Evolutionary conservation across 192 early-diverging fungal genomes (phyloP), one percentile per base, ranked within the genome.

Genomic region (Coemansia sp.): DNA sequence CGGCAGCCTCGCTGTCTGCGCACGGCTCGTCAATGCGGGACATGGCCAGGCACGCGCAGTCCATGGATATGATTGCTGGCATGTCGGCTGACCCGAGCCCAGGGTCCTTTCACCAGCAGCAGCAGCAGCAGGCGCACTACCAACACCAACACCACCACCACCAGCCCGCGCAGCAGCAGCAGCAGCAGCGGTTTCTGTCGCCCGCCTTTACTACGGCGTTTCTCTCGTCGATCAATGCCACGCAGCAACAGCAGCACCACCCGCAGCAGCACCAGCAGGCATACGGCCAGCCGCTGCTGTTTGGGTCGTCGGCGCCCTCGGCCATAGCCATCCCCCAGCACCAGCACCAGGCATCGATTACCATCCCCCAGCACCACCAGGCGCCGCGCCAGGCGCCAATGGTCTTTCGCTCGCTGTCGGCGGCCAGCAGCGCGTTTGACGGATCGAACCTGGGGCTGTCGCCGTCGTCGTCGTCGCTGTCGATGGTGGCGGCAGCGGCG

Each of bases 381-480:
- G 59, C 37, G 38, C 53, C 32, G 10, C 61, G 43, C n/a, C 64
- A 57, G 43, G 58, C 70, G 24, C 67, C 76, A 0, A 59, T 78
- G 43, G 40, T 46, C 5, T 69, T 79, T 47, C 76, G 71, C 27
- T 69, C 70, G 36, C 59, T 79, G 45, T 73, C 76, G 4, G 35
- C 60, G 3, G 24, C 62, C 24, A 72, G 65, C 66, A 57, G 59
- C 29, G 45, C 47, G 29, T 70, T 74, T 49, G 67, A 73, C 32
- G 29, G 42, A 7, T 67, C 65, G 12, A 54, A 27, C 51, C 60
- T 17, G 65, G 68, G 31, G 32, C 40, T 32, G 35, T 67, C 32
- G n/a, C 64, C 64, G 41, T 36, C 42, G 20, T 36, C 46, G n/a
- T 25, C 65, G 9, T 64, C 60, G 25, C 59, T 68, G 5, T 64